Conservation (phyloP, 2,329 filamentous ascomycete species). For the Aureobasidium sp. region DNA sequence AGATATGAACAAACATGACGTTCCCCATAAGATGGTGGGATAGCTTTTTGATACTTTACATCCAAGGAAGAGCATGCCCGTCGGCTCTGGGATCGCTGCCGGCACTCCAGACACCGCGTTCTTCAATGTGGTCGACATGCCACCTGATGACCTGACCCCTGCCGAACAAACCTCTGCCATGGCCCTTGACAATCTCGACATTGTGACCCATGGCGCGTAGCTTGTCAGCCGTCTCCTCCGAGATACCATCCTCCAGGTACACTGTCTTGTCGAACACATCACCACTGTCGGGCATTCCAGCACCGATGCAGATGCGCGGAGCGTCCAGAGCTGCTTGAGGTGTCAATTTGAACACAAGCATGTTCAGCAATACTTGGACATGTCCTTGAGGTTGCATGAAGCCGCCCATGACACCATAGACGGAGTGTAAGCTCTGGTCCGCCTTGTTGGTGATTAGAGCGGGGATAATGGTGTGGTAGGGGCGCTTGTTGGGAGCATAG, state of each 20-base stretch:
- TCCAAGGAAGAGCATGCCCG: conserved; percentile 56
- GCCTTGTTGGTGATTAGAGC: conserved; percentile 73
- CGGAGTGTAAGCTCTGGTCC: conserved; percentile 70
- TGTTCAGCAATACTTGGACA: conserved; percentile 84
- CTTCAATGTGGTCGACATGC: conserved; percentile 60
- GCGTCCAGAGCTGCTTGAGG: conserved; percentile 88
- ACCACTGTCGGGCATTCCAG: conserved; percentile 58
- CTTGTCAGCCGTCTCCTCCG: conserved; percentile 58
- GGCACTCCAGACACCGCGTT: conserved; percentile 69
- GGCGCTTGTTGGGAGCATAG: conserved; percentile 73
- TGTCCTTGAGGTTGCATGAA: conserved; percentile 99
- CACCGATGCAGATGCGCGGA: conserved; percentile 80
- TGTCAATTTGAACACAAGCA: conserved; percentile 71
- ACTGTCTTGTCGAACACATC: conserved; percentile 58
- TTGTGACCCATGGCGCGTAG: conserved; percentile 65
- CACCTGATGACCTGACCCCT: conserved; percentile 79
- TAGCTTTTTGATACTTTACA: not conserved
- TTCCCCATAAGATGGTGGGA: conserved; percentile 1
- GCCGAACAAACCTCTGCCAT: conserved; percentile 65
- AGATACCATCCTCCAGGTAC: conserved; percentile 76
- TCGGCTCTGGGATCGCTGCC: conserved; percentile 86
- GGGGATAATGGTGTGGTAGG: conserved; percentile 97
- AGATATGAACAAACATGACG: not conserved
- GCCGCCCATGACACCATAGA: conserved; percentile 95
- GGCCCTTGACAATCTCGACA: conserved; percentile 61